Evolutionary conservation across 179 eudicot species (phyloP).

Genomic region (Drosera spatulata): DNA sequence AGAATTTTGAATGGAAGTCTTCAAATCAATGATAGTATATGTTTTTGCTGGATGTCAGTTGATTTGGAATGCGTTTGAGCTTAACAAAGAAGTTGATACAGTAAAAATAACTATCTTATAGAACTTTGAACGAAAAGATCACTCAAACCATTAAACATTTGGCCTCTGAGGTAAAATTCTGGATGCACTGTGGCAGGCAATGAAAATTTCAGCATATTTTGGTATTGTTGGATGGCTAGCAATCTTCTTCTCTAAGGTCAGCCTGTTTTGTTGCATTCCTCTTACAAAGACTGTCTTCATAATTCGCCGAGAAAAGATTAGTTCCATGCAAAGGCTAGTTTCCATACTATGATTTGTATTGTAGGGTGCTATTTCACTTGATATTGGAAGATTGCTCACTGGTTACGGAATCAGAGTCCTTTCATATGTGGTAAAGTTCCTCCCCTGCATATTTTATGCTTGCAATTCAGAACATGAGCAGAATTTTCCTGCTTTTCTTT

Average conservation of each 20-base stretch:
- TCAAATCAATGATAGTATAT: too few species aligned
- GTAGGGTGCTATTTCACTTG: slow-evolving; percentile 53
- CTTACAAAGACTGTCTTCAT: too few species aligned
- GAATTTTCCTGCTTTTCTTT: neutral
- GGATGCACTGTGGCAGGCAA: slow-evolving; percentile 71
- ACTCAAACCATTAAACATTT: too few species aligned
- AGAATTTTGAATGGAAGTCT: too few species aligned
- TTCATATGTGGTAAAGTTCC: slow-evolving; percentile 59
- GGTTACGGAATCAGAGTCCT: slow-evolving; percentile 83
- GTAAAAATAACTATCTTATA: too few species aligned
- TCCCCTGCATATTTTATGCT: neutral
- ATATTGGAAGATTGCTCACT: slow-evolving; percentile 60
- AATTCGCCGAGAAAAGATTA: neutral
- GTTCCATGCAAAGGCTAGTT: neutral
- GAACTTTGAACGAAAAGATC: too few species aligned
- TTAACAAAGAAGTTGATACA: too few species aligned
- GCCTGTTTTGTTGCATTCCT: too few species aligned
- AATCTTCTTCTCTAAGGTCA: slow-evolving; percentile 58
- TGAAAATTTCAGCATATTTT: slow-evolving; percentile 67
- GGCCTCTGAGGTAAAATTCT: too few species aligned
- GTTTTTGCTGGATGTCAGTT: too few species aligned
- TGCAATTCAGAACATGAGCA: neutral
- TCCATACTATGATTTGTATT: neutral
- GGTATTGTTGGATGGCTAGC: slow-evolving; percentile 81
- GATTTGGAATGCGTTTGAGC: too few species aligned